These are phyloP conservation scores for Herpotrichia juniperi DNA, from an alignment of 2,329 filamentous ascomycete species.

Conservation along the genomic window DNA sequence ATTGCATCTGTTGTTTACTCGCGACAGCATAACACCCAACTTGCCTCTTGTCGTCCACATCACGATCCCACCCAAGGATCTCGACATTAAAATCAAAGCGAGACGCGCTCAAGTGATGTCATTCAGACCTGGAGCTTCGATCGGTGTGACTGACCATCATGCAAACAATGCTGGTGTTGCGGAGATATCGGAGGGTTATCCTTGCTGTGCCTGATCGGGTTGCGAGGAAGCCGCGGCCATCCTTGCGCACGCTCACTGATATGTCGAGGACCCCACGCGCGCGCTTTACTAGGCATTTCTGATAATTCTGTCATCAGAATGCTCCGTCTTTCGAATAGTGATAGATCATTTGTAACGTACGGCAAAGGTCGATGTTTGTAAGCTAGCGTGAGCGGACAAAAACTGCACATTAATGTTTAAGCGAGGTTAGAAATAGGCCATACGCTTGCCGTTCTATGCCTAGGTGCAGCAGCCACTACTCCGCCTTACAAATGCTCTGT, in stretches of 20 bases:
- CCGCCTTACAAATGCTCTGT: background rate
- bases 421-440: background rate
- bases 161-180: slow-evolving; percentile 14
- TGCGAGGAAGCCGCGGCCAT: slow-evolving; percentile 28
- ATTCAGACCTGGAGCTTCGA: too few species aligned
- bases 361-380: background rate
- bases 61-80: too few species aligned
- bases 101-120: too few species aligned
- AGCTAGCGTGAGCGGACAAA: background rate
- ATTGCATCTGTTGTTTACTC: too few species aligned
- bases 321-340: background rate
- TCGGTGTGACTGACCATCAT: background rate
- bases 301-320: background rate
- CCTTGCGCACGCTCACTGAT: too few species aligned
- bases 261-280: too few species aligned
- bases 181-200: slow-evolving; percentile 12
- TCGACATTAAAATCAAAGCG: too few species aligned
- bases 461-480: background rate
- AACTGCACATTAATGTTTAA: background rate
- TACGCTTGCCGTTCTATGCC: background rate
- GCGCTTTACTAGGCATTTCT: slow-evolving; percentile 16
- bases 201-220: background rate
- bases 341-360: background rate
- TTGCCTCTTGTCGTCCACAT: too few species aligned
- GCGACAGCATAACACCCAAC: too few species aligned